phyloP scores from a whole-genome alignment of 176 grass and related monocot genomes.

The Elaeis guineensis region DNA sequence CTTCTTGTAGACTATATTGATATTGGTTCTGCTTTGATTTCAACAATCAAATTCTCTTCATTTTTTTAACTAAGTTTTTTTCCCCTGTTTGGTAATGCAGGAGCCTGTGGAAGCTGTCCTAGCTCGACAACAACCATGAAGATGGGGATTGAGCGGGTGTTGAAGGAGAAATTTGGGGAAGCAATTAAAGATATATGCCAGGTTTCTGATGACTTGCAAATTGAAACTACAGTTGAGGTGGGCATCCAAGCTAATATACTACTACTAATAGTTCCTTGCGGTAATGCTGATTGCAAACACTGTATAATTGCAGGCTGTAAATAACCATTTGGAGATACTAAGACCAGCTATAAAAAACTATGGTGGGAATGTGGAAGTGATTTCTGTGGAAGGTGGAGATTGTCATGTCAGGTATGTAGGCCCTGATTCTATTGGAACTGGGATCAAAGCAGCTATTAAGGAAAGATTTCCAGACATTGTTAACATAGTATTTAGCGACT shows the following conservation, averaged over 20 bases:
- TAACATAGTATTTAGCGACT: slow-evolving; percentile 51
- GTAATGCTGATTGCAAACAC: too few species aligned
- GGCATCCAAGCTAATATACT: neutral
- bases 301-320: slow-evolving; percentile 58
- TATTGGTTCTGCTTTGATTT: too few species aligned
- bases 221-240: slow-evolving; percentile 52
- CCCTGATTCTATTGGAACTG: slow-evolving; percentile 70
- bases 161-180: slow-evolving; percentile 92
- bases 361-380: slow-evolving; percentile 69
- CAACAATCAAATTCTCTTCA: neutral
- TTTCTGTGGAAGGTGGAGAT: slow-evolving; percentile 60
- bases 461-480: slow-evolving; percentile 85
- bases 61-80: neutral
- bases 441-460: slow-evolving; percentile 89
- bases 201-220: slow-evolving; percentile 38
- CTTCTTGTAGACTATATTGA: too few species aligned
- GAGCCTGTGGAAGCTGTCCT: slow-evolving; percentile 84
- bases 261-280: too few species aligned
- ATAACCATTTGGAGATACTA: slow-evolving; percentile 90
- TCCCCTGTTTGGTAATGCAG: slow-evolving; percentile 12
- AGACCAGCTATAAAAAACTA: slow-evolving; percentile 86
- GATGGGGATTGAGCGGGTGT: slow-evolving; percentile 89
- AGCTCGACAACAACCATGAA: slow-evolving; percentile 94
- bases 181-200: slow-evolving; percentile 66
- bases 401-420: slow-evolving; percentile 79